These are phyloP conservation scores for Verticillium nonalfalfae DNA, from an alignment of 2,329 filamentous ascomycete species.

Conservation along the genomic window DNA sequence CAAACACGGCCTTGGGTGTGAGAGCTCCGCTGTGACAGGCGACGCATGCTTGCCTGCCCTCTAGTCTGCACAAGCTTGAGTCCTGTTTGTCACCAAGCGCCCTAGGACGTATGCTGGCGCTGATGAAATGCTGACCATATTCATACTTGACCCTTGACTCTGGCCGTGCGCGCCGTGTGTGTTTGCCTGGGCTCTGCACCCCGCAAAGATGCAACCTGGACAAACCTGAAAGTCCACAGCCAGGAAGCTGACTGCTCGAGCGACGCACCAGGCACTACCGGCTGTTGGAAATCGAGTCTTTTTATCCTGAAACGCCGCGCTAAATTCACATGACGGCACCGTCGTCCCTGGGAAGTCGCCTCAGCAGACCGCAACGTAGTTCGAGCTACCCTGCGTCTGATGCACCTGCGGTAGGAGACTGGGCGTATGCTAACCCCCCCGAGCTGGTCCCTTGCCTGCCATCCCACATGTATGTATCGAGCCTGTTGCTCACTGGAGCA, in stretches of 20 bases:
- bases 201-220: neutral
- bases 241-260: neutral
- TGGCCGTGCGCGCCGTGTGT: too few species aligned
- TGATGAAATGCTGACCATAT: too few species aligned
- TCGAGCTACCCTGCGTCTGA: constrained; percentile 5
- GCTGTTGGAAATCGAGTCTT: constrained; percentile 1
- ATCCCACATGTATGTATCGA: neutral
- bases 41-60: too few species aligned
- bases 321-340: constrained; percentile 11
- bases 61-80: too few species aligned
- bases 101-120: too few species aligned
- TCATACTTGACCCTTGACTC: too few species aligned
- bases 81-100: too few species aligned
- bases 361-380: neutral
- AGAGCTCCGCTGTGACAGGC: too few species aligned
- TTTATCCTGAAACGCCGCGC: constrained; percentile 17
- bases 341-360: neutral
- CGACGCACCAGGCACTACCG: neutral
- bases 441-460: constrained; percentile 8
- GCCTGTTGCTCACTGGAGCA: constrained; percentile 50
- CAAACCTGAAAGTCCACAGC: neutral
- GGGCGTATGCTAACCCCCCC: constrained; percentile 8
- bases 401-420: constrained; percentile 4
- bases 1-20: too few species aligned
- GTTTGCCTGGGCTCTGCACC: neutral